Base-by-base conservation (phyloP, 2,329 filamentous ascomycete genomes). In the Ophiostoma sp. region DNA sequence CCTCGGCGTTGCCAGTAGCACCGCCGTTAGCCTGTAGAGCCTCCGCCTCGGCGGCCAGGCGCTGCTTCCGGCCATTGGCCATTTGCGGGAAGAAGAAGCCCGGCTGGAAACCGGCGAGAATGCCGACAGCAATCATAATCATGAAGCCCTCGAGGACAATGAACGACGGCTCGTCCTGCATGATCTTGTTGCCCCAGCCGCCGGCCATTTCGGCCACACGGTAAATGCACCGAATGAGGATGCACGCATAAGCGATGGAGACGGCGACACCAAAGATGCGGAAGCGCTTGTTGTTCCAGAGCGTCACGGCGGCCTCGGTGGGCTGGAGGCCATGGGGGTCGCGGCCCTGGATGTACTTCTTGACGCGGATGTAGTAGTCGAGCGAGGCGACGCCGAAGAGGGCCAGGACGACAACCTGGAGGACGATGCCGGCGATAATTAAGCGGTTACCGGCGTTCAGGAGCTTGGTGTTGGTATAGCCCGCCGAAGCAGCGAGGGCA, bases 121-220 rank as follows among this genome's bases (percentile, higher is more conserved):
- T 81, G 22, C 82, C 78, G 19, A 84, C 83, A 33, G 85, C 83
- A 73, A 89, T 80, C 33, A 87, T 79, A 71, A 89, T 81, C 79
- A 89, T 85, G 72, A 84, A 83, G 75, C 84, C 83, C 77, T 91
- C 89, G 52, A 91, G 83, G 15, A 87, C 84, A 74, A 90, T 84
- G 77, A 91, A 91, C 22, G 85, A 86, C 61, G 83, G 81, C 81
- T 91, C 83, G 79, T 90, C 85, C 76, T 89, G 87, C 88, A 91
- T 91, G 78, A 91, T 87, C 19, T 83, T 78, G 80, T 89, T 90
- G 11, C 87, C 87, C 88, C 89, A 91, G 25, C 89, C 89, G 33
- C 87, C 87, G 1, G 87, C 85, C 87, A 91, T 90, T 79, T 91
- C 89, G 1, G 86, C 87, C 71, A 91, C 17, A 8, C 87, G 84